Evolutionary conservation across 805 yeast species (phyloP), one percentile per base, ranked within the genome.

Genomic region (Allodekkera sacchari): DNA sequence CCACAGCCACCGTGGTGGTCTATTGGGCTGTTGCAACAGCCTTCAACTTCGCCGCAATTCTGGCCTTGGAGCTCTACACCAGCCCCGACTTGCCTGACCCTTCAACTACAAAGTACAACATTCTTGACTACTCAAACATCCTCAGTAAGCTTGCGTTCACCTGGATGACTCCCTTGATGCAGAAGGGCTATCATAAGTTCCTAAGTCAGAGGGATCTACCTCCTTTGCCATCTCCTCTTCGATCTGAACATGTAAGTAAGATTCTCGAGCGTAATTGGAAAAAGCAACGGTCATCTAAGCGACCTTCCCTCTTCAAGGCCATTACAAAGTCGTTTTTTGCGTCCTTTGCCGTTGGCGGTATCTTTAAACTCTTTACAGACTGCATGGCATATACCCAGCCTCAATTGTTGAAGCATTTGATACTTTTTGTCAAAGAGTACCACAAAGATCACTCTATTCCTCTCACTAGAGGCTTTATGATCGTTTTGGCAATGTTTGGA

Each of bases 331-430:
- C 92, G 1, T 85, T 82, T 58, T 95, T 95, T 18, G 52, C 55
- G 1, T 74, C 73, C 9, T 81, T 81, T 44, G 22, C 73, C 3
- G 34, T 74, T 22, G 94, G 87, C 9, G 89, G 84, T 29, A 35
- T 68, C 6, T 83, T 77, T 62, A 83, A 83, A 49, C 65, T 66
- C 3, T 38, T 66, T 18, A 85, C 82, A 52, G 96, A 89, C 59
- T 38, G 66, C 8, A 58, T 87, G 33, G 79, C 87, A 0, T 83
- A 80, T 48, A 64, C 68, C 9, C 94, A 83, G 57, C 96, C 95
- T 0, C 94, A 83, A 45, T 56, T 85, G 21, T 59, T 87, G 35
- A 66, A 80, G 32, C 44, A 67, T 7, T 63, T 85, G 39, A 83
- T 85, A 41, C 51, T 58, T 34, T 76, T 68, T 44, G 70, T 77